phyloP scores from a whole-genome alignment of 2,329 filamentous ascomycete genomes.

The Xylariaceae sp. region DNA sequence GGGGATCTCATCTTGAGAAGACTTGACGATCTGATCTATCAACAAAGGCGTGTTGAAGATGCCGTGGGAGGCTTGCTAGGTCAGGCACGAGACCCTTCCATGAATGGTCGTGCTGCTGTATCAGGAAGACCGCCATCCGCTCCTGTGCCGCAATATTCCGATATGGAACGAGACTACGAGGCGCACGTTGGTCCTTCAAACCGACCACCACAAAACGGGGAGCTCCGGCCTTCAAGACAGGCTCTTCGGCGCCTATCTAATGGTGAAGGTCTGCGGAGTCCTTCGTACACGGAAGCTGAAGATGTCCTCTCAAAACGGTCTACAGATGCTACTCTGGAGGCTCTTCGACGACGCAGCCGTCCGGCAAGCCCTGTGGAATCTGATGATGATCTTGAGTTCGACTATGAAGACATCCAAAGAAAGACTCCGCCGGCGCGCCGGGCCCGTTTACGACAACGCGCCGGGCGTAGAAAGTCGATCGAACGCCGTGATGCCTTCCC shows the following conservation, averaged over 20 bases:
- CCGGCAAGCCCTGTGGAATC: neutral
- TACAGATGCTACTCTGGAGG: slow-evolving; percentile 3
- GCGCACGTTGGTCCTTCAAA: neutral
- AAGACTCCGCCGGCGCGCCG: neutral
- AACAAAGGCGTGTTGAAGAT: slow-evolving; percentile 3
- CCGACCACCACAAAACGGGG: neutral
- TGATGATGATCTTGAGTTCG: neutral
- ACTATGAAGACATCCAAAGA: neutral
- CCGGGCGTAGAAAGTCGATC: neutral
- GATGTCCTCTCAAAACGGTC: slow-evolving; percentile 2
- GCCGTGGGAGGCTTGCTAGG: neutral
- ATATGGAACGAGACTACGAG: neutral
- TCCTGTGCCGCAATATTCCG: neutral
- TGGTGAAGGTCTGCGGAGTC: neutral
- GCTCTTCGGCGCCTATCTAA: neutral
- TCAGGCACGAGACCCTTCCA: neutral
- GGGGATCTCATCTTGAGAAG: neutral
- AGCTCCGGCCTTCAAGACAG: neutral
- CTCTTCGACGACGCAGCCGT: slow-evolving; percentile 1
- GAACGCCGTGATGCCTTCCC: neutral
- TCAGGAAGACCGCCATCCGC: neutral
- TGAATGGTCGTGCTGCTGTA: neutral
- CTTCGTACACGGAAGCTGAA: neutral
- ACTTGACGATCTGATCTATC: slow-evolving; percentile 4
- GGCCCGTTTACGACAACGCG: neutral